These are phyloP conservation scores for Talaromyces verruculosus DNA, from an alignment of 2,329 filamentous ascomycete genomes.

Conservation along the genomic window DNA sequence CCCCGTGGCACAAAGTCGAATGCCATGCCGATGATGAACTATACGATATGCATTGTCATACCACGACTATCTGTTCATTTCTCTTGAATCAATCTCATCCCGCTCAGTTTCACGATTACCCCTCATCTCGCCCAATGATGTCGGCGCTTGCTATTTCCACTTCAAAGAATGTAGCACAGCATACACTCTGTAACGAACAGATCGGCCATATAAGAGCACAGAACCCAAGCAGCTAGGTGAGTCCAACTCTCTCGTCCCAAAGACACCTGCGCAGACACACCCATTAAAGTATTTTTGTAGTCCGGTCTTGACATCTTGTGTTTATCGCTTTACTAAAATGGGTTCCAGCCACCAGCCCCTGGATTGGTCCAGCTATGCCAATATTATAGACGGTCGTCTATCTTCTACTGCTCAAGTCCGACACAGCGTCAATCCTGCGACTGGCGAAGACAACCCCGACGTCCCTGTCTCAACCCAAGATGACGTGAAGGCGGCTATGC, in stretches of 20 bases:
- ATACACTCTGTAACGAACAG: neutral
- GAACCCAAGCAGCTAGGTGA: too few relatives aligned
- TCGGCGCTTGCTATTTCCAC: neutral
- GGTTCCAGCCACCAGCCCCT: neutral
- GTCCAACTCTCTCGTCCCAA: neutral
- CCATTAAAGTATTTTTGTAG: neutral
- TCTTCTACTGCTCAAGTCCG: neutral
- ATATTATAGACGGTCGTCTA: neutral
- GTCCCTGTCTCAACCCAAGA: neutral
- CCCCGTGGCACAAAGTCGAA: neutral
- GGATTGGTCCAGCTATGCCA: neutral
- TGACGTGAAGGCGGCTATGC: neutral
- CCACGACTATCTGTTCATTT: neutral
- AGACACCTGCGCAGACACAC: neutral
- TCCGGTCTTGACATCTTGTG: neutral
- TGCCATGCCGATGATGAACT: neutral
- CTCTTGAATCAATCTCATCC: neutral
- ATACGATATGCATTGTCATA: neutral
- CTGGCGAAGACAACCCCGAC: neutral
- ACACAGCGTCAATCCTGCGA: neutral
- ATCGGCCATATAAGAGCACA: neutral
- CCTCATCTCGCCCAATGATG: neutral
- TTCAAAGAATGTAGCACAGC: neutral
- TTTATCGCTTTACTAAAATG: neutral
- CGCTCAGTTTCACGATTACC: neutral